These are phyloP conservation scores for Sporobolomyces phaffii DNA, from an alignment of 768 basidiomycete species.

Conservation along the genomic window DNA sequence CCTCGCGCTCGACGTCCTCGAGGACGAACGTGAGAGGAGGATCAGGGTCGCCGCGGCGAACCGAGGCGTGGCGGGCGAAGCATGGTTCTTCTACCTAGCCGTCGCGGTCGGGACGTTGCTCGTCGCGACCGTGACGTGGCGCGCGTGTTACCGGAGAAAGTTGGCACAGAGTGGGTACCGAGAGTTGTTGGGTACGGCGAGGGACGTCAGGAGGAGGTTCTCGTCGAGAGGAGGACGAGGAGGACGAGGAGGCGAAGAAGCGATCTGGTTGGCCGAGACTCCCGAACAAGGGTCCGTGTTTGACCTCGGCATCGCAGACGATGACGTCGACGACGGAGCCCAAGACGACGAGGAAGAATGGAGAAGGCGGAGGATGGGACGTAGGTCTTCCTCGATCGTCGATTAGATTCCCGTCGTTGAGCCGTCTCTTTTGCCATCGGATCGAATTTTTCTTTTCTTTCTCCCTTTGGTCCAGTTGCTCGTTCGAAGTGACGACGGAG, in stretches of 20 bases:
- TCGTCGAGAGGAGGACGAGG: slow-evolving; percentile 8
- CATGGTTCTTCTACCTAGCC: background rate
- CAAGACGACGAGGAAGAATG: background rate
- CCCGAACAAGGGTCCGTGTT: slow-evolving; percentile 21
- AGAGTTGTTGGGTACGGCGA: background rate
- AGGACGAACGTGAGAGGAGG: background rate
- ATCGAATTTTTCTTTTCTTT: no score
- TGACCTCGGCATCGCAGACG: background rate
- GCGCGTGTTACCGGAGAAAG: background rate
- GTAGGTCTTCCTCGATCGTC: background rate
- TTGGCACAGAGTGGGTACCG: background rate
- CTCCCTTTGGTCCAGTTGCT: no score
- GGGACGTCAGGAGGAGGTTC: background rate
- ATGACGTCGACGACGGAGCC: background rate
- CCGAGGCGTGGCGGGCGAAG: no score
- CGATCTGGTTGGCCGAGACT: slow-evolving; percentile 7
- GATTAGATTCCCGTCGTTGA: background rate
- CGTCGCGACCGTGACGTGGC: background rate
- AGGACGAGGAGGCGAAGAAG: slow-evolving; percentile 10
- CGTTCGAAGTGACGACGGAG: no score
- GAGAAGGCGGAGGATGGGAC: background rate
- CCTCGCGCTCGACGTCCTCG: slow-evolving; percentile 8
- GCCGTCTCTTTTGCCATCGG: background rate
- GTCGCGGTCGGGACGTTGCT: background rate
- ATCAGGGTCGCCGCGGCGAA: no score